Evolutionary conservation across 768 basidiomycete species (phyloP).

Genomic region (Hygrophorus russula): DNA sequence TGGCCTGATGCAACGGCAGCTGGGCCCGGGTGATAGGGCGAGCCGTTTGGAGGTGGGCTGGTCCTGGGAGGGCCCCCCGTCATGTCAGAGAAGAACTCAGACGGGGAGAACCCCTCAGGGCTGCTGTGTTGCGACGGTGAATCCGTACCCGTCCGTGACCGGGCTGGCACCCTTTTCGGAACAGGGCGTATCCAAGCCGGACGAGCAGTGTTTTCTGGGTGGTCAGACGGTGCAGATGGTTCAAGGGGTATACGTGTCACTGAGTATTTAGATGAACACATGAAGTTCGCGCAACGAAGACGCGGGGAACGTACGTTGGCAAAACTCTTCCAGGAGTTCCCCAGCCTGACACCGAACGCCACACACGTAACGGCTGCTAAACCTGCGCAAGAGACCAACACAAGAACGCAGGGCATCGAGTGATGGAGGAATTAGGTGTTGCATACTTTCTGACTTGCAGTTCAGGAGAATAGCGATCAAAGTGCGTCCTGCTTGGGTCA

Average conservation of each 20-base stretch:
- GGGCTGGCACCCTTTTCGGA: conserved; percentile 57
- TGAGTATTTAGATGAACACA: conserved; percentile 15
- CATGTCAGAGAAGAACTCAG: conserved; percentile 49
- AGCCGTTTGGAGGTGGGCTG: background rate
- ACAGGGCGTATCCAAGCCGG: conserved; percentile 88
- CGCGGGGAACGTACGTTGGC: conserved; percentile 48
- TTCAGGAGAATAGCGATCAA: conserved; percentile 80
- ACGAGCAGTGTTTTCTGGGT: conserved; percentile 34
- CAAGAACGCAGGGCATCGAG: conserved; percentile 83
- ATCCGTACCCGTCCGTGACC: conserved; percentile 32
- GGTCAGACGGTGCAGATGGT: conserved; percentile 40
- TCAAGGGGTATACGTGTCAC: conserved; percentile 86
- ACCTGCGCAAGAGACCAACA: conserved; percentile 76
- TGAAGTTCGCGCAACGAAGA: background rate
- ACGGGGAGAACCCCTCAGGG: conserved; percentile 54
- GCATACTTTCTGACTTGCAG: conserved; percentile 71
- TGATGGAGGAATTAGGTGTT: conserved; percentile 68
- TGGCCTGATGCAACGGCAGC: conserved; percentile 1
- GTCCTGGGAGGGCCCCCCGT: background rate
- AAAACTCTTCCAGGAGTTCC: conserved; percentile 93
- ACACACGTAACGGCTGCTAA: conserved; percentile 88
- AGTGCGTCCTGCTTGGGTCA: conserved; percentile 89
- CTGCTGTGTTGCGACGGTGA: conserved; percentile 42
- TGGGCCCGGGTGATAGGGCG: conserved; percentile 1
- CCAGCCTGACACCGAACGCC: conserved; percentile 64